These are phyloP conservation scores for Trichoderma lentiforme DNA, from an alignment of 2,329 filamentous ascomycete genomes.

Conservation along the genomic window DNA sequence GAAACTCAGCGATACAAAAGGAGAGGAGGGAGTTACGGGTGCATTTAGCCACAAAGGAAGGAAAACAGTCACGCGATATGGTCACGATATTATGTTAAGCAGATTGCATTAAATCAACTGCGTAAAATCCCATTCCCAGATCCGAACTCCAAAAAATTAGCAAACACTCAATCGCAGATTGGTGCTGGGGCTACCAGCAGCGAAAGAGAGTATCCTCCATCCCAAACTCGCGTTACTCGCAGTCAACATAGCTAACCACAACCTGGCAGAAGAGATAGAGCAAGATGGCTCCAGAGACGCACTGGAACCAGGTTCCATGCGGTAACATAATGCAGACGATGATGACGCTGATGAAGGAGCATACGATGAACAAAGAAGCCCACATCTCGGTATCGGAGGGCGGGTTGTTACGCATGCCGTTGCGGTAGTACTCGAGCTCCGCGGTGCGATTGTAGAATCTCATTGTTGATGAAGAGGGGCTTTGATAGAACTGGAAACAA, in stretches of 20 bases:
- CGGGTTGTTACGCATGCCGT: not conserved
- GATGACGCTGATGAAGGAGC: not conserved
- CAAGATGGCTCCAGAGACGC: not conserved
- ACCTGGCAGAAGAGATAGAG: not conserved
- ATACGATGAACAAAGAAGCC: not conserved
- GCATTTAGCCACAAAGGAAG: not conserved
- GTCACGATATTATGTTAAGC: not conserved
- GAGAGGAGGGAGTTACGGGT: not conserved
- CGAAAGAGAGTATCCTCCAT: not conserved
- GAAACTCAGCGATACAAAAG: not conserved
- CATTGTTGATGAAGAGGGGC: not conserved
- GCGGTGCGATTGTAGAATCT: not conserved
- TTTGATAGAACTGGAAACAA: not conserved
- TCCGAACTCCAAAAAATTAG: not conserved
- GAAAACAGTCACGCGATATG: not conserved
- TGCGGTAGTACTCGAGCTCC: not conserved
- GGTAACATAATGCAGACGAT: not conserved
- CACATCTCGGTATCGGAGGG: not conserved
- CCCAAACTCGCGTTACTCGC: not conserved
- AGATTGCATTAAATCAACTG: not conserved
- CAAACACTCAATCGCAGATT: not conserved
- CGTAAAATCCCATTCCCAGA: not conserved
- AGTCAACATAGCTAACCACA: not conserved
- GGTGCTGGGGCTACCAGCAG: not conserved
- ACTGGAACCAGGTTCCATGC: not conserved